Conservation (phyloP, 495 filamentous ascomycete species). For the Penicillium verhagenii region DNA sequence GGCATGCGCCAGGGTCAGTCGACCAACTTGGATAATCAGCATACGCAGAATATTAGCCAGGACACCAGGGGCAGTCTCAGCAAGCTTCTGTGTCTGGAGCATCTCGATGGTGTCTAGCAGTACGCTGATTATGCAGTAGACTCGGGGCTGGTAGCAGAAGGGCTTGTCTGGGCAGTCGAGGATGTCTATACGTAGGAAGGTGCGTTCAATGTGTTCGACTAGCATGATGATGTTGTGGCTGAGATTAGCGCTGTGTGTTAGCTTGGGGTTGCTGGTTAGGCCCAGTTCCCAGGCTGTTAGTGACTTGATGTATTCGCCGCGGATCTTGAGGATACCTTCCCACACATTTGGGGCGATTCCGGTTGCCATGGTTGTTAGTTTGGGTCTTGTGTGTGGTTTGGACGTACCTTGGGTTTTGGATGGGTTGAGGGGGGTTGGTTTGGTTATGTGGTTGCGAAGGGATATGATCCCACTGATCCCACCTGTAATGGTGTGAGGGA, state of each 20-base stretch:
- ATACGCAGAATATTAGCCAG: not conserved
- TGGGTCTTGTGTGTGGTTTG: not conserved
- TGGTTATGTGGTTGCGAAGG: not conserved
- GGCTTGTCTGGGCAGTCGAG: not conserved
- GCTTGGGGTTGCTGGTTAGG: not conserved
- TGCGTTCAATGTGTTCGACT: not conserved
- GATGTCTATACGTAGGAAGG: not conserved
- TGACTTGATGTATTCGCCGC: not conserved
- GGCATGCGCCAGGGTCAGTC: not conserved
- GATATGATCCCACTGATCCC: not conserved
- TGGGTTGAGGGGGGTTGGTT: not conserved
- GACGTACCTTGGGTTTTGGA: not conserved
- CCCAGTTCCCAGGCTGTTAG: not conserved
- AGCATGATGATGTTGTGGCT: not conserved
- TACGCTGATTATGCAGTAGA: not conserved
- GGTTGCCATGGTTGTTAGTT: not conserved
- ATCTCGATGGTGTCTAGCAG: not conserved
- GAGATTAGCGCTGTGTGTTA: not conserved
- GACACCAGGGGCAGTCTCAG: not conserved
- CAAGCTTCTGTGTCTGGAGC: not conserved
- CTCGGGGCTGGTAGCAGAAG: not conserved
- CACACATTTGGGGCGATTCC: not conserved
- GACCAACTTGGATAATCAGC: not conserved
- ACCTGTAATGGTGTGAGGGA: not conserved
- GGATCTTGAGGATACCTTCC: not conserved